Evolutionary conservation across 169 alveolate genomes (phyloP), one percentile per base, ranked within the genome.

Genomic region (Hammondia hammondi): DNA sequence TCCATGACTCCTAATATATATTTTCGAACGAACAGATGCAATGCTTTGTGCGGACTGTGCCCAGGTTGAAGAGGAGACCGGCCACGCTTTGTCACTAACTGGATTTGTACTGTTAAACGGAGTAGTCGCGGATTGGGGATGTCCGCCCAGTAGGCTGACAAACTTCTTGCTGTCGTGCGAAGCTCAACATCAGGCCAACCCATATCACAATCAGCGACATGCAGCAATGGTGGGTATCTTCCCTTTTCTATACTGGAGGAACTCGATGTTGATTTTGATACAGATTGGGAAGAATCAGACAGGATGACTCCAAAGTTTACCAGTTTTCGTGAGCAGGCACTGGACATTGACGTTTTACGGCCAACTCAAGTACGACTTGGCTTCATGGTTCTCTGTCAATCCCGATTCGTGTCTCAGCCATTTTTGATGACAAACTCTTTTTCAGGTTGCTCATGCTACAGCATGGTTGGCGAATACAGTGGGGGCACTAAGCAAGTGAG

Each of bases 141-240:
- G 87, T 77, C 87, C 9, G 56, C 87, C 87, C 87, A 39, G 48
- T 46, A 77, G 29, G 46, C 87, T 77, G 29, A 77, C 87, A 24
- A 46, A 81, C 43, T 91, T 91, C 84, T 43, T 92, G 67, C 35
- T 32, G 4, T 45, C 92, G 39, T 67, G 81, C 85, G 85, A 56
- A 70, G 29, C 72, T 35, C 92, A 82, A 57, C 82, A 92, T 61
- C 92, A 84, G 61, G 82, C 46, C 29, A 96, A 96, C 67, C 97
- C 97, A 29, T 96, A 96, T 56, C 97, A 96, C 85, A 96, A 94
- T 61, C 94, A 88, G 46, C 45, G 67, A 45, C 97, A 96, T 81
- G 96, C 97, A 35, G 95, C 97, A 24, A 81, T 91, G 94, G 94
- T 91, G 48, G 32, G 87, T 32, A 77, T 32, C 21, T 27, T 67